Evolutionary conservation across 441 rosid genomes (phyloP), one percentile per base, ranked within the genome.

Genomic region (Croton setiger): DNA sequence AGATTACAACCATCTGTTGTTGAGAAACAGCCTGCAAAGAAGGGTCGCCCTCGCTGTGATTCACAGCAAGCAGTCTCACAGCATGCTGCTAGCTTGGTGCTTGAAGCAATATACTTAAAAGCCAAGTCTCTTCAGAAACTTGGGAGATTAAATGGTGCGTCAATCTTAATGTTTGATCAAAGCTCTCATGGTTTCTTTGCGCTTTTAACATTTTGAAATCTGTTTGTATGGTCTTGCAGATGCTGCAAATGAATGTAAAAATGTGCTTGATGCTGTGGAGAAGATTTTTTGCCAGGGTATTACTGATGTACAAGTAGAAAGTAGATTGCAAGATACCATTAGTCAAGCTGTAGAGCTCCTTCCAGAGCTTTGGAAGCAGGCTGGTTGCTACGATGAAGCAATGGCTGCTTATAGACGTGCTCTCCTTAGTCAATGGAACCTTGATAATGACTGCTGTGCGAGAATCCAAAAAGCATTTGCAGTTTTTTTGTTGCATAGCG

Each of bases 101-200:
- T 93, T 70, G 96, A 89, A 83, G 97, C 93, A 70, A 82, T 93
- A 72, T 93, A 86, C 79, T 81, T 93, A 63, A 93, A 91, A 81
- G 87, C 95, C 61, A 93, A 91, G 83, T 88, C 97, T 44, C 92
- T 89, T 74, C 93, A 93, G 74, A 93, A 91, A 73, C 95, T 93
- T 33, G 96, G 91, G 41, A 84, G 89, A 80, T 74, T 80, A 20
- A 83, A 82, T 47, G 97, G 98, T 91, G 82, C 23, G 72, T n/a
- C 52, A 41, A 20, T 21, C 33, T 35, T 47, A 37, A 6, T 64
- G 52, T 51, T 63, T 67, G 5, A 23, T 63, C 2, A 20, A 58
- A 68, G 44, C 17, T 10, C 37, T 18, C 23, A 15, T 47, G 36
- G 59, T 35, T 27, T 43, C 10, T 52, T 27, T 27, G 31, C 31